These are phyloP conservation scores for Exophiala phaeomuriformis DNA, from an alignment of 2,329 filamentous ascomycete species.

Conservation along the genomic window DNA sequence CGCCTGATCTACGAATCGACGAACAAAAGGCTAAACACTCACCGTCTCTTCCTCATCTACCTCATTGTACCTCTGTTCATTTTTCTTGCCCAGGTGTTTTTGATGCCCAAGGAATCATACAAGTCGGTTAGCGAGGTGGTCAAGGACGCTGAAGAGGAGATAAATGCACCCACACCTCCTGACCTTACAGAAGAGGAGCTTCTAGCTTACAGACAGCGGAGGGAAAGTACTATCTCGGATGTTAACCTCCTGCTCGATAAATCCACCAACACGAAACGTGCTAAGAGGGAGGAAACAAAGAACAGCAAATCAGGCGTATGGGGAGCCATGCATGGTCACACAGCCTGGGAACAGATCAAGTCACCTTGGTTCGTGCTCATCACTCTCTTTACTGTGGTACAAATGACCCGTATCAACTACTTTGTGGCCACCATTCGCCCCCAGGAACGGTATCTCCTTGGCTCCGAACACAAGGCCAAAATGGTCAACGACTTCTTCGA, in stretches of 20 bases:
- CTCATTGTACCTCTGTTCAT: slow-evolving; percentile 64
- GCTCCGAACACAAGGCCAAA: slow-evolving; percentile 53
- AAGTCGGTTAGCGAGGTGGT: slow-evolving; percentile 81
- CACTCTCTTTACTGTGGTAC: slow-evolving; percentile 68
- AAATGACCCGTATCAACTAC: slow-evolving; percentile 82
- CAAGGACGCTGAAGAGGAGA: slow-evolving; percentile 55
- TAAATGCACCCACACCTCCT: slow-evolving; percentile 36
- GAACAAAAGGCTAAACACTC: slow-evolving; percentile 51
- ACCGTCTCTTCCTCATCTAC: slow-evolving; percentile 65
- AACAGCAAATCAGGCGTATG: slow-evolving; percentile 69
- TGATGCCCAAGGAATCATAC: slow-evolving; percentile 71
- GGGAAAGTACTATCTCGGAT: slow-evolving; percentile 58
- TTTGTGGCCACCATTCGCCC: slow-evolving; percentile 80
- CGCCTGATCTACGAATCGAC: slow-evolving; percentile 61
- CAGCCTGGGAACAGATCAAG: slow-evolving; percentile 63
- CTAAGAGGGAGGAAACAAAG: slow-evolving; percentile 57
- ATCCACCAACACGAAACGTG: slow-evolving; percentile 52
- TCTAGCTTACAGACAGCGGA: slow-evolving; percentile 44
- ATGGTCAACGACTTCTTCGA: slow-evolving; percentile 80
- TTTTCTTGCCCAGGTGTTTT: slow-evolving; percentile 56
- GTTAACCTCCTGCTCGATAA: slow-evolving; percentile 67
- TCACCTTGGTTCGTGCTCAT: slow-evolving; percentile 82
- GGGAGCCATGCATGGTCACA: slow-evolving; percentile 71
- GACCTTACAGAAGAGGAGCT: slow-evolving; percentile 50
- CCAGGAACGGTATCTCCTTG: slow-evolving; percentile 72